Evolutionary conservation across 805 yeast genomes (phyloP).

Genomic region (Teunomyces cretensis): DNA sequence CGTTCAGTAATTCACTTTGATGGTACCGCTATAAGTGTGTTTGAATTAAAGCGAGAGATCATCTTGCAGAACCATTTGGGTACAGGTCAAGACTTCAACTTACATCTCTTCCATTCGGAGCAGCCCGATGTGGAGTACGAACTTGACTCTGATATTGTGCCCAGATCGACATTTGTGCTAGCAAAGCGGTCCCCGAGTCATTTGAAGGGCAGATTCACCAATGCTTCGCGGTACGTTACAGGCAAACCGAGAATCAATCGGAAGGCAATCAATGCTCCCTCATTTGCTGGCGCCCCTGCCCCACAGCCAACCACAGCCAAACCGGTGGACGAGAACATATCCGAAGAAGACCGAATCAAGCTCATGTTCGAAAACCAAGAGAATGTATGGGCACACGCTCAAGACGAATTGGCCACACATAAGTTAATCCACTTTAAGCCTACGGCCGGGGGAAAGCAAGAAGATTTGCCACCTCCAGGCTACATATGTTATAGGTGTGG

Average conservation of each 20-base stretch:
- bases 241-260: constrained; percentile 60
- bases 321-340: constrained; percentile 42
- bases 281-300: constrained; percentile 16
- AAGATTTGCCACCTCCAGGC: constrained; percentile 90
- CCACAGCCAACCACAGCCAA: constrained; percentile 7
- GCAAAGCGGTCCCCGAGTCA: constrained; percentile 75
- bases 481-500: constrained; percentile 97
- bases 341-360: constrained; percentile 86
- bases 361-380: constrained; percentile 92
- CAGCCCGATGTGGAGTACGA: constrained; percentile 66
- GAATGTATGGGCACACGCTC: constrained; percentile 93
- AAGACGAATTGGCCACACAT: constrained; percentile 84
- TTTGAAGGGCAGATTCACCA: constrained; percentile 36
- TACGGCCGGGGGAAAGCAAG: constrained; percentile 37
- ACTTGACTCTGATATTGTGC: constrained; percentile 89
- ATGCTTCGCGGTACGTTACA: constrained; percentile 67
- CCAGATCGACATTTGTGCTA: constrained; percentile 80
- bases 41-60: constrained; percentile 90
- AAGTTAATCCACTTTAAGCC: constrained; percentile 67
- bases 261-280: constrained; percentile 32
- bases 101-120: constrained; percentile 59
- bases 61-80: constrained; percentile 77
- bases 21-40: constrained; percentile 95
- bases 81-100: constrained; percentile 80
- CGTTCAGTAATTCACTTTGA: constrained; percentile 82